Base-by-base conservation (phyloP, 2,329 filamentous ascomycete genomes). In the Pyrenochaeta sp. region DNA sequence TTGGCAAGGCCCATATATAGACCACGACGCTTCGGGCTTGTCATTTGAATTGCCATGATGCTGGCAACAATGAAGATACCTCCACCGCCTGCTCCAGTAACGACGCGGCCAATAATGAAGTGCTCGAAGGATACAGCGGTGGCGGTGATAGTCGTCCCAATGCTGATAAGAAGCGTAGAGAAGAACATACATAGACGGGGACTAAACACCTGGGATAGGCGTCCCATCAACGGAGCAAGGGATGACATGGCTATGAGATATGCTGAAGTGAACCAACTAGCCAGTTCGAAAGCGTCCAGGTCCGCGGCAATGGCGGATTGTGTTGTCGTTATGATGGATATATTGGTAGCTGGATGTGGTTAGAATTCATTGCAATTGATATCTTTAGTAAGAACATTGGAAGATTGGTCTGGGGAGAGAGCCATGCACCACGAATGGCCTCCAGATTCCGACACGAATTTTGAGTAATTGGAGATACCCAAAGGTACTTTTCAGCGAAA, bases 261-360 rank as follows among this genome's bases (percentile, higher is more conserved):
- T 2, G 89, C 83, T 32, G 90, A 91, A 7, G 90, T 92, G 73
- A 95, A 92, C 91, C 91, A 96, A 75, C 87, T 90, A 36, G 88
- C 88, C 54, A 87, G 81, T 54, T 88, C 87, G 69, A 92, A 93
- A 1, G 90, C 86, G 76, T 91, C 83, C 1, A 96, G 81, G 64
- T 94, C 91, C 7, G 84, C 85, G 2, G 91, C 91, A 64, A 96
- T 91, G 49, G 83, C 83, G 7, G 89, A 91, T 77, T 95, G 92
- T 1, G 90, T 91, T 54, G 92, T 93, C 5, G 91, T 91, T 72
- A 96, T 88, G 66, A 92, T 88, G 12, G 89, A 91, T 78, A 93
- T 91, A 71, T 95, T 95, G 61, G 85, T 83, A 15, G 84, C 83
- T 84, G 57, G 46, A 27, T 37, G 15, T 47, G 15, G 66, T 72